A percentile compares a stretch with the other conserved stretches of the same genome.
Conservation (phyloP, 1,284 basidiomycete species). For the Puccinia triticina region DNA sequence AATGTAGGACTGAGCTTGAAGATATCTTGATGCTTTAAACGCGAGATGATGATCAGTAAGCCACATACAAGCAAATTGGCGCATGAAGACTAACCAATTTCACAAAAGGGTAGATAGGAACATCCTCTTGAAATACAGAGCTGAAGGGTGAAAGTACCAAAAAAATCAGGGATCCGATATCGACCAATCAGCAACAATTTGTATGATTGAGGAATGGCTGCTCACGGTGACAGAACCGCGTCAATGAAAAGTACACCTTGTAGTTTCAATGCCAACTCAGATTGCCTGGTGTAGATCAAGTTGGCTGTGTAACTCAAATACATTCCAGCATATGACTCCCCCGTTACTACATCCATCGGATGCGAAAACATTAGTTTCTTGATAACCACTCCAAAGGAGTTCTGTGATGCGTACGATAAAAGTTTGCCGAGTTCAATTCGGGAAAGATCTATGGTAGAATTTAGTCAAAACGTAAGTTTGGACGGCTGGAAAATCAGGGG, state of each 20-base stretch:
- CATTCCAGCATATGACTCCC: conserved; percentile 61
- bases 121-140: not conserved
- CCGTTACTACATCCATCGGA: conserved; percentile 54
- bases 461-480: not conserved
- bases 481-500: not conserved
- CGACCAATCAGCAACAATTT: not conserved
- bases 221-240: conserved; percentile 53
- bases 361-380: conserved; percentile 52
- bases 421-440: conserved; percentile 6
- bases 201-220: not conserved
- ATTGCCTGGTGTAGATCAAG: conserved; percentile 54
- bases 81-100: not conserved
- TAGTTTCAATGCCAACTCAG: conserved; percentile 55
- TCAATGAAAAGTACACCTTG: conserved; percentile 59
- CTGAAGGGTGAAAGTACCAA: not conserved
- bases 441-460: conserved; percentile 22
- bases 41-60: not conserved
- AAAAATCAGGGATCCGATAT: not conserved
- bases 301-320: conserved; percentile 62
- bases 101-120: conserved; percentile 4
- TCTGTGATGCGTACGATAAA: conserved; percentile 10
- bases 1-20: conserved; percentile 64
- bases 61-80: not conserved
- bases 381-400: conserved; percentile 48
- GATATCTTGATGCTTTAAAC: conserved; percentile 3